phyloP scores from a whole-genome alignment of 768 basidiomycete genomes.

The Auriscalpium orientale region DNA sequence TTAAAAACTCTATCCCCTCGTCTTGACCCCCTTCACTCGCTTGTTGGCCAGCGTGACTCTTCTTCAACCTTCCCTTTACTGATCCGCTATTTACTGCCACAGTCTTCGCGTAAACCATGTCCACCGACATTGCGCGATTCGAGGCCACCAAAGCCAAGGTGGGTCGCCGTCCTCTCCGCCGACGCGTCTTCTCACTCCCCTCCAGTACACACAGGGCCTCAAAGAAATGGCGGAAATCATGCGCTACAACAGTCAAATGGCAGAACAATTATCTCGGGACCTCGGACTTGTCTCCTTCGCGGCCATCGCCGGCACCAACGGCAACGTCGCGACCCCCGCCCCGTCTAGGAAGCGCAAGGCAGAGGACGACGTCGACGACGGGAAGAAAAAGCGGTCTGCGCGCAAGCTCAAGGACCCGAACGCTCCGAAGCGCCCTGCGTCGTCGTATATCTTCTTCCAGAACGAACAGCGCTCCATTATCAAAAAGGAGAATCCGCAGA shows the following conservation, averaged over 20 bases:
- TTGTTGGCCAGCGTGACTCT: too few species aligned
- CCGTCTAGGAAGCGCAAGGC: conserved; percentile 43
- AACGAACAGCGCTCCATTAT: conserved; percentile 78
- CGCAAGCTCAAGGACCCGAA: conserved; percentile 83
- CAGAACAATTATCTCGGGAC: conserved; percentile 51
- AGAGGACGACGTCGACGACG: conserved; percentile 20
- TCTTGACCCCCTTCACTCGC: too few species aligned
- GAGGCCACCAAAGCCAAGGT: neutral
- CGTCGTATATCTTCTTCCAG: conserved; percentile 92
- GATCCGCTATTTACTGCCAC: too few species aligned
- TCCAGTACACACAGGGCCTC: conserved; percentile 50
- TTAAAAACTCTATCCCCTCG: too few species aligned
- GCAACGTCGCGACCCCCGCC: conserved; percentile 15
- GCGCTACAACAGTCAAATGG: conserved; percentile 52
- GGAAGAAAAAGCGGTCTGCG: conserved; percentile 43
- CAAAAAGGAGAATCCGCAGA: conserved; percentile 52
- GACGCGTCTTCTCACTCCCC: conserved; percentile 5
- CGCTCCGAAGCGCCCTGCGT: conserved; percentile 89
- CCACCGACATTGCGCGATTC: neutral
- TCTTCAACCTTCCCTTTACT: too few species aligned
- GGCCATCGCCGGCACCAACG: conserved; percentile 9
- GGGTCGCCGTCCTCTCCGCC: neutral
- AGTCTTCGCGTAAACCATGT: too few species aligned
- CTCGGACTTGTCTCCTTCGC: conserved; percentile 32
- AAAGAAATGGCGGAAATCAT: conserved; percentile 51